These are phyloP conservation scores for Trametopsis cervina DNA, from an alignment of 768 basidiomycete genomes.

Conservation along the genomic window DNA sequence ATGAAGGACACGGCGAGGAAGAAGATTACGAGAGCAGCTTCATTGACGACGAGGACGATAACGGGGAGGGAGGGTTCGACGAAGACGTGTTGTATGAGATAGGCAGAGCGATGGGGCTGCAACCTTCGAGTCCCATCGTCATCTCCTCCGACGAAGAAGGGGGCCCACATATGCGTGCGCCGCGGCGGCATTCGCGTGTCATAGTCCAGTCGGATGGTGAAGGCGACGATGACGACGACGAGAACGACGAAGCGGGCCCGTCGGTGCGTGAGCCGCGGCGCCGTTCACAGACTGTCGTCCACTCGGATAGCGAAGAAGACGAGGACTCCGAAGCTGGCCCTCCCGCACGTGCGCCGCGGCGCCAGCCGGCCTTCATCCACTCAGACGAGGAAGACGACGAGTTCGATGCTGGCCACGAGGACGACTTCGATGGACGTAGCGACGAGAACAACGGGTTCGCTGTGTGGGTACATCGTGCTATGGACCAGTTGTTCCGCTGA, in stretches of 20 bases:
- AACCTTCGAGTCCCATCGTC: neutral
- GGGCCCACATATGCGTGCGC: neutral
- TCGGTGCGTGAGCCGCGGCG: too few species aligned
- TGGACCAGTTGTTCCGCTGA: neutral
- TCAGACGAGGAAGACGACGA: constrained; percentile 1
- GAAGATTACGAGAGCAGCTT: constrained; percentile 48
- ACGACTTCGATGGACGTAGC: neutral
- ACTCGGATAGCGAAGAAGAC: constrained; percentile 14
- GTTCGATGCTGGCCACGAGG: neutral
- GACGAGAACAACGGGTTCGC: neutral
- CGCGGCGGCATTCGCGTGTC: neutral
- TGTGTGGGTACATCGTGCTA: too few species aligned
- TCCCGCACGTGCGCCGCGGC: neutral
- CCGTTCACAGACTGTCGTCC: constrained; percentile 2
- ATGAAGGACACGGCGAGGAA: constrained; percentile 30
- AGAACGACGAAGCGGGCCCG: neutral
- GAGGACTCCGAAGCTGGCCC: constrained; percentile 7
- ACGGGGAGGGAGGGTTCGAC: neutral
- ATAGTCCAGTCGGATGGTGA: constrained; percentile 12
- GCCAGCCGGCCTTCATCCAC: neutral
- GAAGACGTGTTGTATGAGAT: neutral
- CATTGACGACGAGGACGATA: constrained; percentile 41
- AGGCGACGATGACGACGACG: constrained; percentile 9
- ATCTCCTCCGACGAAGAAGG: neutral
- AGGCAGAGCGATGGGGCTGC: neutral